Percentiles rank a stretch among this genome's conserved stretches.
phyloP scores from a whole-genome alignment of 805 yeast species.

The Nakazawaea laoshanensis region DNA sequence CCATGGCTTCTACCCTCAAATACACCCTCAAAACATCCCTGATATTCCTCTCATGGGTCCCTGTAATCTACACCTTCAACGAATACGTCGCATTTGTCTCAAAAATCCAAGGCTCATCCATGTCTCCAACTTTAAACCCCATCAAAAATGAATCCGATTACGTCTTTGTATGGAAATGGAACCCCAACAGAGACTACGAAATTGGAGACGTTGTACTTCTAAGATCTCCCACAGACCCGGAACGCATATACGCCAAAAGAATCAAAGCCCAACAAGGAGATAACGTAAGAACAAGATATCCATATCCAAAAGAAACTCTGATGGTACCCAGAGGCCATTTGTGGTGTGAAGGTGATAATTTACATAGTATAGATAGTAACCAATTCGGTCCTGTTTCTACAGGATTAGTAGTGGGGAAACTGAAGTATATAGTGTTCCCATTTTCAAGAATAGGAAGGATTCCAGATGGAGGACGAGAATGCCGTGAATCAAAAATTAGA shows the following conservation, averaged over 20 bases:
- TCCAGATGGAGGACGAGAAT: slow-evolving; percentile 47
- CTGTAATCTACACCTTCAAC: slow-evolving; percentile 60
- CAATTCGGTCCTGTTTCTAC: slow-evolving; percentile 82
- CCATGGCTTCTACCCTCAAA: slow-evolving; percentile 10
- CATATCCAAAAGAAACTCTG: slow-evolving; percentile 57
- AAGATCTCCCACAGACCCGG: slow-evolving; percentile 77
- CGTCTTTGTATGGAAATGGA: slow-evolving; percentile 64
- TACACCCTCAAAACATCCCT: slow-evolving; percentile 23
- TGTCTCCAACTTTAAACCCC: slow-evolving; percentile 87
- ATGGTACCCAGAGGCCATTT: slow-evolving; percentile 70
- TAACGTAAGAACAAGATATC: slow-evolving; percentile 47
- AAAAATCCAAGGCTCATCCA: slow-evolving; percentile 70
- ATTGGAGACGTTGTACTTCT: slow-evolving; percentile 71
- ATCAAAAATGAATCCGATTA: slow-evolving; percentile 41
- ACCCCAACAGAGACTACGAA: slow-evolving; percentile 36
- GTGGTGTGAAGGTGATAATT: slow-evolving; percentile 95
- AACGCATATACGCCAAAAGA: slow-evolving; percentile 68
- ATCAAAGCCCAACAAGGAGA: slow-evolving; percentile 75
- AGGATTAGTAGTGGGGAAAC: slow-evolving; percentile 76
- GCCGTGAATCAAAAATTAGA: slow-evolving; percentile 17
- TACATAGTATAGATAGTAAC: slow-evolving; percentile 79
- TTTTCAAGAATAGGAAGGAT: slow-evolving; percentile 41
- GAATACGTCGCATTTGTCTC: slow-evolving; percentile 71
- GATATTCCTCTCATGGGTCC: slow-evolving; percentile 61
- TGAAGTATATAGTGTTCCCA: slow-evolving; percentile 65